phyloP scores from a whole-genome alignment of 306 rosid species.

The Trifolium pratense region DNA sequence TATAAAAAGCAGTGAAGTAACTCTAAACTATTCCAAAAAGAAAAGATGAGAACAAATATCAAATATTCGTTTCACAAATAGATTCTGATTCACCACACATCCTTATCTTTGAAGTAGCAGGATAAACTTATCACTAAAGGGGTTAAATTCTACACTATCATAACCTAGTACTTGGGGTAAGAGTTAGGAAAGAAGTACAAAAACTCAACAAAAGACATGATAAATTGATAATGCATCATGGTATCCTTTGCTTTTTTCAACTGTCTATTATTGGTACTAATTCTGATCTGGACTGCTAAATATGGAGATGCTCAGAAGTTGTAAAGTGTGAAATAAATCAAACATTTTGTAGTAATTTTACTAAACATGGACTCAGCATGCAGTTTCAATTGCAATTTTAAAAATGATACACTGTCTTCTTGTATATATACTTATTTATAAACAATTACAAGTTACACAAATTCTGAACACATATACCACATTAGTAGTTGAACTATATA shows the following conservation, averaged over 20 bases:
- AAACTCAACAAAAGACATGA: slow-evolving; percentile 13
- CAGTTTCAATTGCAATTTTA: slow-evolving; percentile 12
- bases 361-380: slow-evolving; percentile 30
- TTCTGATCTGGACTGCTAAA: slow-evolving; percentile 1
- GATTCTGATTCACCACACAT: slow-evolving; percentile 40
- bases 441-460: slow-evolving; percentile 33
- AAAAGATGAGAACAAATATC: slow-evolving; percentile 33
- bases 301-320: not conserved
- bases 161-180: not conserved
- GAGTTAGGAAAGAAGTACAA: not conserved
- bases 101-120: slow-evolving; percentile 28
- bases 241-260: not conserved
- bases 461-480: slow-evolving; percentile 29
- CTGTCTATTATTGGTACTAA: slow-evolving; percentile 6
- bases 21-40: slow-evolving; percentile 9
- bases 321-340: slow-evolving; percentile 21
- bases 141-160: not conserved
- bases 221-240: slow-evolving; percentile 11
- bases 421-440: slow-evolving; percentile 16
- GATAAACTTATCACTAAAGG: slow-evolving; percentile 24
- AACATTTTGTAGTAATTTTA: not conserved
- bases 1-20: slow-evolving; percentile 22
- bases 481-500: slow-evolving; percentile 22
- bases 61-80: slow-evolving; percentile 31
- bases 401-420: slow-evolving; percentile 27